Evolutionary conservation across 2,329 filamentous ascomycete species (phyloP), one percentile per base, ranked within the genome.

Genomic region (Microcyclospora tardicrescens): DNA sequence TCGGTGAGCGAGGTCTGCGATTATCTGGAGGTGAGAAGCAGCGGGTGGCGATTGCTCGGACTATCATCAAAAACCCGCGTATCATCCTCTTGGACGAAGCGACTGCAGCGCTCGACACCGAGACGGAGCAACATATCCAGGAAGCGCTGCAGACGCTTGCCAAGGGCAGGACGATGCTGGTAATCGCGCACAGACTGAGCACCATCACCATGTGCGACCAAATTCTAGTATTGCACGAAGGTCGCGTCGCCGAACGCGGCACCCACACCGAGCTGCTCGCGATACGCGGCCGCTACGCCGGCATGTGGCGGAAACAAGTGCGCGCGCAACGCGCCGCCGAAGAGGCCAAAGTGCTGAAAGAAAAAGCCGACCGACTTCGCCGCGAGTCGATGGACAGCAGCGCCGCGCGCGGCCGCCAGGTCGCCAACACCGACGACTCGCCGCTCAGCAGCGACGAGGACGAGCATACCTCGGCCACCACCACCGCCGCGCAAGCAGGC

Each of bases 71-170:
- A 62, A 77, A 93, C 49, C 86, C 87, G 1, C 79, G 81, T 37
- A 87, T 95, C 54, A 93, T 94, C 55, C 81, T 95, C 63, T 69
- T 95, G 30, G 87, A 95, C 57, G 87, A 95, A 62, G 87, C 87
- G 10, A 95, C 86, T 1, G 89, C 87, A 28, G 86, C 87, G 9
- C 68, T 95, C 24, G 87, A 95, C 57, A 86, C 84, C 0, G 84
- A 91, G 48, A 95, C 87, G 0, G 87, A 95, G 60, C 83, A 93
- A 59, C 82, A 93, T 56, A 94, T 95, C 43, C 87, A 95, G 61
- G 75, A 81, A 42, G 86, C 87, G 28, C 73, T 98, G 27, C 79
- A 79, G 41, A 84, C 75, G 11, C 75, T 96, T 34, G 84, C 84
- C 12, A 71, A 81, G 49, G 87, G 86, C 36, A 81, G 91, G 34